phyloP scores from a whole-genome alignment of 1,284 basidiomycete species.

The Cutaneotrichosporon cavernicola region DNA sequence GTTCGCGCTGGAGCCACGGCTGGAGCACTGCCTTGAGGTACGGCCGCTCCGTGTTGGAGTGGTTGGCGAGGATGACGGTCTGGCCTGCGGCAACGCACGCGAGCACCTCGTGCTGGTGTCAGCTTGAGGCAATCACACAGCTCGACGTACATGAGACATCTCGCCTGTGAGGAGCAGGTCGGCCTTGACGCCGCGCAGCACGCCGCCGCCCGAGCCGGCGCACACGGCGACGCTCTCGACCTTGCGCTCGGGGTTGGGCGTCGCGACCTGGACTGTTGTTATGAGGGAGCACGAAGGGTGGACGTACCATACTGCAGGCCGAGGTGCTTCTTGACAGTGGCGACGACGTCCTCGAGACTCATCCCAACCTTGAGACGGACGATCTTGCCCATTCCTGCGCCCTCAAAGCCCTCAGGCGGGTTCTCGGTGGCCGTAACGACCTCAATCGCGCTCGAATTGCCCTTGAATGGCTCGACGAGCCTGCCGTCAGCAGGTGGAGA shows the following conservation, averaged over 20 bases:
- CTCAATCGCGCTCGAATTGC: constrained; percentile 24
- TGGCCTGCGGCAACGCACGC: constrained; percentile 69
- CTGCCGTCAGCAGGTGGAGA: too few species aligned
- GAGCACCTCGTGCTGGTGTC: constrained; percentile 72
- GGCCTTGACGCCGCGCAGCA: constrained; percentile 67
- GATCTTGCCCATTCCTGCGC: constrained; percentile 66
- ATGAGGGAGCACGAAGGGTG: neutral
- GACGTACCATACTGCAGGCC: constrained; percentile 64
- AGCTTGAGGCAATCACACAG: constrained; percentile 6
- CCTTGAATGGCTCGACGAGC: constrained; percentile 45
- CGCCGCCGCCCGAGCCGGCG: constrained; percentile 67
- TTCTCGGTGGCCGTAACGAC: constrained; percentile 28
- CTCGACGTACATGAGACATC: constrained; percentile 71
- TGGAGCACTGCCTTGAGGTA: constrained; percentile 69
- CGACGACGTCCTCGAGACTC: constrained; percentile 60
- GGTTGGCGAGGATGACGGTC: constrained; percentile 76
- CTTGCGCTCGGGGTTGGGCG: constrained; percentile 48
- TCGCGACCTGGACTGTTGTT: constrained; percentile 72
- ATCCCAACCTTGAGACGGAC: constrained; percentile 57
- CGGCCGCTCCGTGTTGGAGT: constrained; percentile 85
- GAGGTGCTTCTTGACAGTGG: constrained; percentile 68
- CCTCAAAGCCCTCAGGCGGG: constrained; percentile 49
- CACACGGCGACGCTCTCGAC: constrained; percentile 68
- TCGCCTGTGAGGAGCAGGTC: constrained; percentile 89
- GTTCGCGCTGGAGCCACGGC: constrained; percentile 61